Base-by-base conservation (phyloP, 495 filamentous ascomycete species). In the Letharia lupina region DNA sequence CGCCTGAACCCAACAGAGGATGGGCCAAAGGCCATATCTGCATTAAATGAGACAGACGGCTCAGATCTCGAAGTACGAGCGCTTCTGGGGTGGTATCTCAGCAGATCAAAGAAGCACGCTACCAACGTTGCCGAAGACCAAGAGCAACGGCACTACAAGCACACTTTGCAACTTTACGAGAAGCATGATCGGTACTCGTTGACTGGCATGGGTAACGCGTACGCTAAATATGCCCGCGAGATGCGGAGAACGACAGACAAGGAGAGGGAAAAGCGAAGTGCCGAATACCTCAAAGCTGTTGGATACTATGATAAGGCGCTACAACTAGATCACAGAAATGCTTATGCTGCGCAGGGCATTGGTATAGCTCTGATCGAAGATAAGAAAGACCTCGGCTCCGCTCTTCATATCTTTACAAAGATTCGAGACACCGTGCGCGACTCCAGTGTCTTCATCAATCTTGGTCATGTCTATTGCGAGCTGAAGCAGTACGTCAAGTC, bases 231-330 rank as follows among this genome's bases (percentile, higher is more conserved):
- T 52, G 94, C 94, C 3, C 86, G 94, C 52, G 94, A 98, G 75
- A 97, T 98, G 93, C 87, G 89, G 57, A 83, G 93, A 60, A 89
- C 94, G 48, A 89, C 89, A 4, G 94, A 98, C 20, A 78, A 83
- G 64, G 93, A 98, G 62, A 94, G 89, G 76, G 89, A 94, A 67
- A 95, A 95, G 77, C 86, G 93, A 52, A 86, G 87, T 52, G 89
- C 88, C 70, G 87, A 84, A 69, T 98, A 97, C 74, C 84, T 86
- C 73, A 90, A 89, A 65, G 93, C 94, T 3, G 92, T 98, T 15
- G 95, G 97, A 73, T 98, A 98, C 79, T 98, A 96, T 73, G 95
- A 98, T 74, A 98, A 98, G 77, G 93, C 91, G 35, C 78, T 98
- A 20, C 91, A 94, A 72, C 78, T 98, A 4, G 94, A 98, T 71